Evolutionary conservation across 306 rosid species (phyloP), one percentile per base, ranked within the genome.

Genomic region (Dryas alaskensis): DNA sequence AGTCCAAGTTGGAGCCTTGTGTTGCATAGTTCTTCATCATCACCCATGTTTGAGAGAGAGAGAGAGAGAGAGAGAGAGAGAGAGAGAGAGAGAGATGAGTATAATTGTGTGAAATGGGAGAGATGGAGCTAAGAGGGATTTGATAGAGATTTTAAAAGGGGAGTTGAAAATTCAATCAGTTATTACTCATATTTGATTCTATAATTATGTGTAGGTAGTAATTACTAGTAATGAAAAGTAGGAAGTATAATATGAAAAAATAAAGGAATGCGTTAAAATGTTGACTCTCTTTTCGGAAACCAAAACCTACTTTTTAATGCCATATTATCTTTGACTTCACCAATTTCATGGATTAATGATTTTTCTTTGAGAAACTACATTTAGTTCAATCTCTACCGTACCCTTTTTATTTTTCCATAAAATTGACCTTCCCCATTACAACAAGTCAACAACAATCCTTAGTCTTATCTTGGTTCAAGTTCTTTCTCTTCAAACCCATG

Each of bases 1-100:
- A 89, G 79, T 2, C 88, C 96, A 3, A 93, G 90, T 61, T 70
- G 69, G 4, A 90, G 81, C 71, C 83, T 79, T 27, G 92, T 82
- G 76, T 40, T 67, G 66, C 80, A 76, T 9, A 53, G 51, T 68
- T 69, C 74, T 10, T 25, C 48, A 52, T 69, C 70, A 54, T 76
- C 80, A 74, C 80, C 90, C 96, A 89, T 89, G 75, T 75, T 73
- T 13, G 79, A 66, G 48, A 76, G 8, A 63, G 11, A 39, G 54
- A 45, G 48, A 76, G 8, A 63, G 11, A 39, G 54, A 45, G 65
- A 47, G 54, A 64, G 49, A n/a, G 59, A 50, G 39, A 63, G 70
- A 17, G 31, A 67, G 45, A 45, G 76, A 19, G 71, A 77, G 57
- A 43, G 70, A 43, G 45, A 58, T 13, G 57, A 65, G 54, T 50